phyloP scores from a whole-genome alignment of 192 early-diverging fungal species.

The Entomortierella parvispora region DNA sequence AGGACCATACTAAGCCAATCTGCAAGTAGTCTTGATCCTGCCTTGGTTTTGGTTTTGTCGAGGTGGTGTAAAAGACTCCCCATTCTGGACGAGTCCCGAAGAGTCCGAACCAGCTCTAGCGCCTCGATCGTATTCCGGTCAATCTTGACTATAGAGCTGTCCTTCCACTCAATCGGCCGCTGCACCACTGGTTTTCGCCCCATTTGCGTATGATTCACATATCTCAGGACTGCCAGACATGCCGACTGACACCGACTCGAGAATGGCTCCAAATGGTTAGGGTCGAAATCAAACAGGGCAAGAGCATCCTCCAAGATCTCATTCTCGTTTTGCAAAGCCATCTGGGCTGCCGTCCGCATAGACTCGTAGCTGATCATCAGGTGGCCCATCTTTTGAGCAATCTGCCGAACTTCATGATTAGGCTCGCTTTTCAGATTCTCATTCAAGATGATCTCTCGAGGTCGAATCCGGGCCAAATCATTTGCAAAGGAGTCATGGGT shows the following conservation, averaged over 20 bases:
- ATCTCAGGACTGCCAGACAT: conserved; percentile 70
- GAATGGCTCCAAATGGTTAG: conserved; percentile 13
- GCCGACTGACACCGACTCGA: conserved; percentile 50
- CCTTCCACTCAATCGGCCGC: conserved; percentile 65
- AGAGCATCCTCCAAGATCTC: conserved; percentile 22
- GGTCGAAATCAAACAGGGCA: conserved; percentile 30
- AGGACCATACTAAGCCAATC: conserved; percentile 65
- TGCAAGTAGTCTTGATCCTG: conserved; percentile 79
- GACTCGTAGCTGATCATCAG: conserved; percentile 37
- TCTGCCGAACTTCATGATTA: conserved; percentile 18
- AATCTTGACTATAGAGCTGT: conserved; percentile 74
- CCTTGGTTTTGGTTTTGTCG: conserved; percentile 82
- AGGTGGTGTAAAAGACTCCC: conserved; percentile 78
- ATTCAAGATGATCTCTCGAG: conserved; percentile 81
- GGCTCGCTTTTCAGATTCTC: conserved; percentile 14
- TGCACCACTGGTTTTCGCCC: conserved; percentile 70
- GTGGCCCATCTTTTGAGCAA: conserved; percentile 10
- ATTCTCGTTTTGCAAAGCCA: conserved; percentile 28
- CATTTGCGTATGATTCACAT: conserved; percentile 80
- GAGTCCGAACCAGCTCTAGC: conserved; percentile 76
- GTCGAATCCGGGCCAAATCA: conserved; percentile 85
- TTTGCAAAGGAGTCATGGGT: conserved; percentile 59
- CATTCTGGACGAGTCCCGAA: conserved; percentile 57
- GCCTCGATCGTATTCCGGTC: conserved; percentile 82
- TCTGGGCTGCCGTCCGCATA: conserved; percentile 27